Evolutionary conservation across 345 rosid species (phyloP), one percentile per base, ranked within the genome.

Genomic region (Jatropha curcas): DNA sequence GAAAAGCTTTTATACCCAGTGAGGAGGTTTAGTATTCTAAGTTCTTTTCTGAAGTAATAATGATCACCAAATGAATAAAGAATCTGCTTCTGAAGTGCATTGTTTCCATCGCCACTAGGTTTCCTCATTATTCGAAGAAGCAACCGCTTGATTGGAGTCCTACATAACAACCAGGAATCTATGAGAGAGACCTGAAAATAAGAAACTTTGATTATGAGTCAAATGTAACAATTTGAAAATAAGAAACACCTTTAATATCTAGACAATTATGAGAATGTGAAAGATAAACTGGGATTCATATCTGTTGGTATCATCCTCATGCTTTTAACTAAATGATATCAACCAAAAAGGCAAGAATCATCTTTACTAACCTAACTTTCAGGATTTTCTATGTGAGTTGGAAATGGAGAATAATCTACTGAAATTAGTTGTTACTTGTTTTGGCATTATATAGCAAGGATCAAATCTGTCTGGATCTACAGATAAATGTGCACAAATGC

Each of bases 61-160:
- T 95, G 94, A 81, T 95, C 96, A 31, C 97, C 98, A 62, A 95
- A 95, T 6, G 92, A 86, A 81, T 92, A 95, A 66, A 76, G 92
- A 77, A 70, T 72, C 81, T 88, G 92, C 81, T 85, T 89, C 75
- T 85, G 88, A 45, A 89, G 86, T 22, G 69, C 72, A 65, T 68
- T 80, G 66, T 83, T 83, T 76, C 69, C 80, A 33, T 70, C 83
- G 43, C 65, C 73, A 17, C 63, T 71, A 25, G 92, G 81, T 74
- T 92, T 92, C 78, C 81, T 86, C 93, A 92, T 72, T 22, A 71
- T 77, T 63, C 82, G 81, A 31, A 95, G 98, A 75, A 95, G 90
- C 71, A 95, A 60, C 62, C 52, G 37, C 82, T 84, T 95, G 37
- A 95, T 81, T 5, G 94, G 97, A 25, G 55, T 62, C 69, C 79